These are phyloP conservation scores for Hypsizygus ulmarius DNA, from an alignment of 1,284 basidiomycete genomes.

Conservation along the genomic window DNA sequence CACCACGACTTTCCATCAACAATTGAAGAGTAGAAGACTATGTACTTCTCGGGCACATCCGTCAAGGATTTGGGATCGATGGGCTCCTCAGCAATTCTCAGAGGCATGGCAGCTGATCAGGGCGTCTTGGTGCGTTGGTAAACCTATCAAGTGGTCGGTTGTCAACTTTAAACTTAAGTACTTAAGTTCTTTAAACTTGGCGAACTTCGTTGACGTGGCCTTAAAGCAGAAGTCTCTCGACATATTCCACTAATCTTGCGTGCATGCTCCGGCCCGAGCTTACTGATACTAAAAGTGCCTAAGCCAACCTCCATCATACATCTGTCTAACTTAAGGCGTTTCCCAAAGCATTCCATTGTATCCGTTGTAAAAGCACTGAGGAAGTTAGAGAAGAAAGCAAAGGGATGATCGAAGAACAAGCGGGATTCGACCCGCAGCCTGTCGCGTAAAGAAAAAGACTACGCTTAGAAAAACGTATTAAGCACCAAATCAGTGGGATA, in stretches of 20 bases:
- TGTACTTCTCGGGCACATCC: constrained; percentile 44
- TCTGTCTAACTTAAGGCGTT: background rate
- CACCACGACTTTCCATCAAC: constrained; percentile 63
- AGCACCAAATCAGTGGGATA: constrained; percentile 31
- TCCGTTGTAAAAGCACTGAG: constrained; percentile 3
- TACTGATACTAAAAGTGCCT: too few relatives aligned
- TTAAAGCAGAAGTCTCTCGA: too few relatives aligned
- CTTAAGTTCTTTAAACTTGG: too few relatives aligned
- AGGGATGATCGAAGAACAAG: constrained; percentile 7
- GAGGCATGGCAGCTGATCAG: constrained; percentile 31
- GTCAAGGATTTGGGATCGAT: constrained; percentile 37
- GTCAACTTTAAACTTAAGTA: too few relatives aligned
- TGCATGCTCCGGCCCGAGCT: too few relatives aligned
- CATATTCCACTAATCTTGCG: too few relatives aligned
- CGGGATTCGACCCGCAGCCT: constrained; percentile 14
- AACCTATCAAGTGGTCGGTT: too few relatives aligned
- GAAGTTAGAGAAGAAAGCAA: constrained; percentile 7
- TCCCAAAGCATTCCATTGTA: constrained; percentile 16
- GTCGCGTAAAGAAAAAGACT: constrained; percentile 22
- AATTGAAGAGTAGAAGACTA: constrained; percentile 67
- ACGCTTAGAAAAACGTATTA: constrained; percentile 35
- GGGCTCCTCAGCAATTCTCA: constrained; percentile 34
- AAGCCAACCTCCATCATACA: too few relatives aligned
- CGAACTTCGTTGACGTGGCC: too few relatives aligned
- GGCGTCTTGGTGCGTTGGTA: background rate